Conservation (phyloP, 1,139 yeast species). For the Scheffersomyces titani region DNA sequence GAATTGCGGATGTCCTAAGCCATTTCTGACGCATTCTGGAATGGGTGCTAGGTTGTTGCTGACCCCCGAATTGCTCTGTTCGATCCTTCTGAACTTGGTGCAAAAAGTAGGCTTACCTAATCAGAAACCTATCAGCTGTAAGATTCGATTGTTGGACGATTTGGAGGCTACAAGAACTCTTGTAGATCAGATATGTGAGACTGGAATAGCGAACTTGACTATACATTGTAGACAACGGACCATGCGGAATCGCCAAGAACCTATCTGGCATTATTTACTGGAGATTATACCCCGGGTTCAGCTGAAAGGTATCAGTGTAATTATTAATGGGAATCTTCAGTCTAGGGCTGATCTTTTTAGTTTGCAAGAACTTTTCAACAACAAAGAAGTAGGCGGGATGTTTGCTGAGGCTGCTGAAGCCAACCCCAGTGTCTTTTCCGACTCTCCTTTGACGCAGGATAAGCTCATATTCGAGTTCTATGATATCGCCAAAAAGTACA, state of each 20-base stretch:
- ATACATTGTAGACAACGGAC: conserved; percentile 87
- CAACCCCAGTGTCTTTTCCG: conserved; percentile 75
- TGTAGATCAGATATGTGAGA: conserved; percentile 63
- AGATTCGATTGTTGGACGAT: conserved; percentile 73
- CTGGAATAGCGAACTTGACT: conserved; percentile 85
- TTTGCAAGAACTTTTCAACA: conserved; percentile 53
- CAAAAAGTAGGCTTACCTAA: conserved; percentile 76
- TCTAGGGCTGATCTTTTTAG: conserved; percentile 55
- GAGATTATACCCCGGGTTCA: conserved; percentile 64
- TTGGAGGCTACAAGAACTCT: conserved; percentile 59
- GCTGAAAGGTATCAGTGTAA: conserved; percentile 65
- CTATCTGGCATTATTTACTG: conserved; percentile 66
- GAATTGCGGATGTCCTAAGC: conserved; percentile 96
- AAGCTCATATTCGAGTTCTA: conserved; percentile 57
- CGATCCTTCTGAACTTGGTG: conserved; percentile 68
- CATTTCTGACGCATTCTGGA: conserved; percentile 84
- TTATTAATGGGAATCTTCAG: conserved; percentile 77
- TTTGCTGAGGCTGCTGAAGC: conserved; percentile 88
- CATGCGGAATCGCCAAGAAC: conserved; percentile 87
- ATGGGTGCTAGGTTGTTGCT: conserved; percentile 94
- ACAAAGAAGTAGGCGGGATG: conserved; percentile 76
- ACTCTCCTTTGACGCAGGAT: conserved; percentile 55
- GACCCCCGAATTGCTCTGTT: conserved; percentile 76
- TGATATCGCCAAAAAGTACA: conserved; percentile 43
- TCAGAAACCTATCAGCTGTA: conserved; percentile 82